Base-by-base conservation (phyloP, 1,284 basidiomycete genomes). In the Ceratobasidium papillatum region DNA sequence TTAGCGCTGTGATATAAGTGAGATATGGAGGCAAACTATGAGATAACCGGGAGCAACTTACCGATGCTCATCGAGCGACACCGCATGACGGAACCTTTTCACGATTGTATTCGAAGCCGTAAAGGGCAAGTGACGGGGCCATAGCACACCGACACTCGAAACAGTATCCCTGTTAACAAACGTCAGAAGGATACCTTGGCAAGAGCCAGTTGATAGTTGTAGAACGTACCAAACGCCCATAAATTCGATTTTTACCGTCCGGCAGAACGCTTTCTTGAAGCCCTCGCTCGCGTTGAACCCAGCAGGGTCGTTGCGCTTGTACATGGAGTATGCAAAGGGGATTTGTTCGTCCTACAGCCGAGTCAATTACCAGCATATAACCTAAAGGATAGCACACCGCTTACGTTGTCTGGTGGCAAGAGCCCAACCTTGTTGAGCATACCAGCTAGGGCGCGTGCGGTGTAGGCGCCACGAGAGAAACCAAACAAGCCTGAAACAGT, bases 361-460 rank as follows among this genome's bases (percentile, higher is more conserved):
- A 19, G 11, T n/a, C 19, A 47, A 25, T 47, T 14, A 59, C 27
- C 22, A 1, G 38, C 12, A 49, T 27, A 5, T 32, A n/a, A n/a
- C 9, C 47, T 32, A 9, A 38, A 30, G n/a, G 41, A 17, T 32
- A 11, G 11, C 32, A 56, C n/a, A 9, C 19, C n/a, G 49, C 54
- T 36, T 36, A 75, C 63, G 58, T 79, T 80, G 41, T 75, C 74
- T 41, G 75, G 75, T 47, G 80, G 79, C 22, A 80, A 61, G 11
- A 80, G 75, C 5, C 80, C 81, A 22, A 78, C 79, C 32, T 75
- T 76, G 47, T 76, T 71, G 51, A 83, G 76, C 77, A 83, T 80
- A 9, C 82, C 82, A 27, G 81, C 80, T 27, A 82, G 77, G 22
- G 81, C 80, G 2, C 82, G 76, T 3, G 82, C 82, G 0, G 82